These are phyloP conservation scores for Blastocladiella emersonii DNA, from an alignment of 371 early-diverging fungal species.

Conservation along the genomic window DNA sequence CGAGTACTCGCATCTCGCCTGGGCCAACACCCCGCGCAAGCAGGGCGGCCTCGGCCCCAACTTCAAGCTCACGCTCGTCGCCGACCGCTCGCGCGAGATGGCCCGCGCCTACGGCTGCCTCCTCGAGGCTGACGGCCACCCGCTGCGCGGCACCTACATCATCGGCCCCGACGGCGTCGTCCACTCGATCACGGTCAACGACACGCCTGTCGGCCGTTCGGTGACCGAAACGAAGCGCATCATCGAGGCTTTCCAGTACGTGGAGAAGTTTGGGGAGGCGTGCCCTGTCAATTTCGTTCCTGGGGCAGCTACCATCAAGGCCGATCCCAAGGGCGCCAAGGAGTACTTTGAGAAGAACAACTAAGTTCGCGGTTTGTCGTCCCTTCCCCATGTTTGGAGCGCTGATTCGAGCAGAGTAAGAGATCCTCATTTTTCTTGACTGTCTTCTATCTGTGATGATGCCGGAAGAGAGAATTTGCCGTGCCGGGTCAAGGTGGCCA, in stretches of 20 bases:
- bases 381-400: no score
- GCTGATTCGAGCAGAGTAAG: no score
- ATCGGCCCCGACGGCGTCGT: conserved; percentile 82
- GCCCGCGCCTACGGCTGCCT: conserved; percentile 68
- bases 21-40: conserved; percentile 59
- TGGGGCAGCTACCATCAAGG: no score
- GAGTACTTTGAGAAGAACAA: conserved; percentile 46
- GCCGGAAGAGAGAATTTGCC: no score
- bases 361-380: no score
- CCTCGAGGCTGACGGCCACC: conserved; percentile 44
- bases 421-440: no score
- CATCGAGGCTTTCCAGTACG: conserved; percentile 89
- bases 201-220: conserved; percentile 85
- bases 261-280: conserved; percentile 74
- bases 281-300: conserved; percentile 80
- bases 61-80: conserved; percentile 65
- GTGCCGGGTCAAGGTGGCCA: no score
- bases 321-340: conserved; percentile 54
- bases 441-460: no score
- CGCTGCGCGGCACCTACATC: conserved; percentile 72
- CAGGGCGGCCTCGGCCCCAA: conserved; percentile 84
- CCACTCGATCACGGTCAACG: conserved; percentile 59
- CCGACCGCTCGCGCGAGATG: conserved; percentile 77
- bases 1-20: conserved; percentile 39
- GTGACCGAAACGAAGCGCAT: conserved; percentile 90